These are phyloP conservation scores for Camellia sinensis DNA, from an alignment of 148 eudicot genomes.

Conservation along the genomic window DNA sequence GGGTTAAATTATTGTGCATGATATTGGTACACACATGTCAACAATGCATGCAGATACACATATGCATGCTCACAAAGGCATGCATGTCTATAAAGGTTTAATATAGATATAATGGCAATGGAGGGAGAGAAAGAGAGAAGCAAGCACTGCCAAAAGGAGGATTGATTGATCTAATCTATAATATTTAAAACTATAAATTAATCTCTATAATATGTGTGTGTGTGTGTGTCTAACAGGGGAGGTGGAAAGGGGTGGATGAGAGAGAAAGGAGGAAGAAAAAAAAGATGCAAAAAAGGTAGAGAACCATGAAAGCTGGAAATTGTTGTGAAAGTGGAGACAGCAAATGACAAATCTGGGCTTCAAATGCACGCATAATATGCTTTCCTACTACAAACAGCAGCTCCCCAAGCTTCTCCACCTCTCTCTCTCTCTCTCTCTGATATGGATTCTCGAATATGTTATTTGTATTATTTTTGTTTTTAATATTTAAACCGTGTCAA, in stretches of 20 bases:
- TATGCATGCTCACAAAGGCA: too few species aligned
- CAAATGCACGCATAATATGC: not conserved
- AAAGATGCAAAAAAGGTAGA: not conserved
- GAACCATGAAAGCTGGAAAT: not conserved
- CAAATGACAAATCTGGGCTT: not conserved
- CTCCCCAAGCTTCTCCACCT: not conserved
- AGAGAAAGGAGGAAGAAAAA: not conserved
- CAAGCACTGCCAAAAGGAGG: slow-evolving; percentile 7
- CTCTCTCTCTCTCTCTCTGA: slow-evolving; percentile 6
- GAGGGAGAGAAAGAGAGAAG: not conserved
- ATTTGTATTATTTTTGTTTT: too few species aligned
- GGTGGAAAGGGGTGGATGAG: slow-evolving; percentile 4
- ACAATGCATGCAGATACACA: too few species aligned
- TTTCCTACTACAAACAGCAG: not conserved
- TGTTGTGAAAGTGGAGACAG: slow-evolving; percentile 2
- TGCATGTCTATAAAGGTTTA: too few species aligned
- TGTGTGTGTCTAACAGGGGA: too few species aligned
- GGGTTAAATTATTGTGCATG: not conserved
- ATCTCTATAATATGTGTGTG: too few species aligned
- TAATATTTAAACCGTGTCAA: not conserved
- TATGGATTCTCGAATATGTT: too few species aligned
- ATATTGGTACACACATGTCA: not conserved
- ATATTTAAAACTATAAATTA: not conserved
- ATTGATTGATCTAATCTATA: not conserved
- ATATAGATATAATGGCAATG: not conserved